Base-by-base conservation (phyloP, 139 green algal genomes). In the Dunaliella sp. region DNA sequence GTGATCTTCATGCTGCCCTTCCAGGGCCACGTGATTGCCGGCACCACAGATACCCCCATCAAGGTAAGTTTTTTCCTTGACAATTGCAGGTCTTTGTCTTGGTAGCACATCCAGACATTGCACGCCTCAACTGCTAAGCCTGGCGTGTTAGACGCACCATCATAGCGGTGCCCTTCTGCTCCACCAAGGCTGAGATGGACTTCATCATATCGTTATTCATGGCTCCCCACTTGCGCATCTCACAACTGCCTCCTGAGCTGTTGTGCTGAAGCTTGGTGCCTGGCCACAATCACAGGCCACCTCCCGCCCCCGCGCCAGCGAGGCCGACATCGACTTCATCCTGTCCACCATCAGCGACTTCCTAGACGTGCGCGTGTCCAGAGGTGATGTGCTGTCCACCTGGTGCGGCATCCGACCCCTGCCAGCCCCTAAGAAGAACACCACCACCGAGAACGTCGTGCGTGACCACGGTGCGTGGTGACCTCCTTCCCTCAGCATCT, bases 1-100 rank as follows among this genome's bases (percentile, higher is more conserved):
- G 95, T 99, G 37, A 92, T 99, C 78, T 99, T 99, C 91, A 95
- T 99, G 95, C 91, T 99, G 76, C 97, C 96, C 16, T 98, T 93
- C 92, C 92, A 95, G 85, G 92, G 88, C 73, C 57, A 91, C 35
- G 95, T 96, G 36, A 98, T 99, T 77, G 97, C 97, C 0, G 97
- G 97, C 48, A 99, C 97, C 57, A 99, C 97, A 0, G 95, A 98
- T 79, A 76, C 80, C 1, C 75, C 38, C 3, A 89, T 85, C 80
- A 26, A 73, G 16, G 59, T 89, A 34, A 2, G 48, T n/a, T n/a
- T n/a, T n/a, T n/a, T n/a, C n/a, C n/a, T n/a, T n/a, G n/a, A n/a
- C n/a, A n/a, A n/a, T n/a, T n/a, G n/a, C n/a, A n/a, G n/a, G n/a
- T n/a, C n/a, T n/a, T n/a, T n/a, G n/a, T n/a, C n/a, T n/a, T n/a